These are phyloP conservation scores for Jatropha multifida DNA, from an alignment of 441 rosid genomes.

Conservation along the genomic window DNA sequence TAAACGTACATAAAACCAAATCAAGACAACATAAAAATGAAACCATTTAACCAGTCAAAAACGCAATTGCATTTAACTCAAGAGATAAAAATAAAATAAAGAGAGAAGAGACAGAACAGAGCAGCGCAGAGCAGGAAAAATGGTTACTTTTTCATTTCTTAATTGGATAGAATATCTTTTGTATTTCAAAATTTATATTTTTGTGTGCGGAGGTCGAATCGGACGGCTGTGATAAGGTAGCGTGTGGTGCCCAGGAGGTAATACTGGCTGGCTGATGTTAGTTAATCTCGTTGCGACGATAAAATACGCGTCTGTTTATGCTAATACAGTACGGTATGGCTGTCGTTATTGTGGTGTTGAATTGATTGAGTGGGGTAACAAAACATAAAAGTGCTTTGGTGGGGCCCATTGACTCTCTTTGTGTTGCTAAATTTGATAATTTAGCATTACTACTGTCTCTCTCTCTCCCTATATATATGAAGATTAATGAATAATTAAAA, in stretches of 20 bases:
- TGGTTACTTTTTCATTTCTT: background rate
- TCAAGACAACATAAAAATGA: constrained; percentile 10
- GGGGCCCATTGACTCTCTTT: too few relatives aligned
- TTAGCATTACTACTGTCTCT: too few relatives aligned
- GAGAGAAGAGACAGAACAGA: background rate
- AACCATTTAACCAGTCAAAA: constrained; percentile 15
- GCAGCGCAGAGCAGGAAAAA: background rate
- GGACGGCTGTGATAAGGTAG: background rate
- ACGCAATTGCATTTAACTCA: background rate
- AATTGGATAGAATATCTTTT: background rate
- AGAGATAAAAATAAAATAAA: background rate
- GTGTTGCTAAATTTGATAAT: too few relatives aligned
- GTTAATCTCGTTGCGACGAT: constrained; percentile 22
- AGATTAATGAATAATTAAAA: too few relatives aligned
- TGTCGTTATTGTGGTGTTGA: too few relatives aligned
- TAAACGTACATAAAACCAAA: constrained; percentile 14
- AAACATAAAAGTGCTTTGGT: too few relatives aligned
- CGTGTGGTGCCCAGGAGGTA: background rate
- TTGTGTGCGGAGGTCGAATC: background rate
- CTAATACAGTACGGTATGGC: too few relatives aligned
- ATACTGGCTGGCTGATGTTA: background rate
- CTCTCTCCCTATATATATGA: too few relatives aligned
- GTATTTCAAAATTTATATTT: background rate
- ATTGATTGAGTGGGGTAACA: too few relatives aligned
- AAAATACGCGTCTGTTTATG: too few relatives aligned